phyloP scores from a whole-genome alignment of 2,329 filamentous ascomycete genomes.

The Cladosporium cucumerinum region DNA sequence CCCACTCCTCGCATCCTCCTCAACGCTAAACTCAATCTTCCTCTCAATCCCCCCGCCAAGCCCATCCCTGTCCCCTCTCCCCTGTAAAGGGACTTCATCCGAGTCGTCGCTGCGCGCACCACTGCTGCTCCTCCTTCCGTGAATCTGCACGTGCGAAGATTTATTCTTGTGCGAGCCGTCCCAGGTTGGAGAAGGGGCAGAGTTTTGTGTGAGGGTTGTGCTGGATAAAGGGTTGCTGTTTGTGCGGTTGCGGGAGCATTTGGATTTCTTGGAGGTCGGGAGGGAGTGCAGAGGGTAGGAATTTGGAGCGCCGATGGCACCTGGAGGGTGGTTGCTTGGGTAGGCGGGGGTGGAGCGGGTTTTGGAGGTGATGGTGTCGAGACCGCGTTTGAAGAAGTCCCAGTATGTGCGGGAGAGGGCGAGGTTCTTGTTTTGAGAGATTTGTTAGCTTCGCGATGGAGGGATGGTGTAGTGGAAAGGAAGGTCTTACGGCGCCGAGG shows the following conservation, averaged over 20 bases:
- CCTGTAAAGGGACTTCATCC: conserved; percentile 1
- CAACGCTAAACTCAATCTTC: conserved; percentile 13
- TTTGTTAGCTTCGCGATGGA: background rate
- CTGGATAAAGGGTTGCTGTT: background rate
- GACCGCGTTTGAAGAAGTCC: conserved; percentile 9
- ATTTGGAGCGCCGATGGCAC: background rate
- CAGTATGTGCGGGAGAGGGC: conserved; percentile 18
- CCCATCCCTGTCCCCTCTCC: background rate
- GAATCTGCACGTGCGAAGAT: background rate
- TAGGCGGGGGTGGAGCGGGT: background rate
- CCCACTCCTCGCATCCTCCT: conserved; percentile 11
- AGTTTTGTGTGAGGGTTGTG: background rate
- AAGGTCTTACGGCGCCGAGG: conserved; percentile 22
- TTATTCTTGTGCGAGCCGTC: conserved; percentile 2
- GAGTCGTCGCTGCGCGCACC: background rate
- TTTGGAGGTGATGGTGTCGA: conserved; percentile 8
- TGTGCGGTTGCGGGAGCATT: background rate
- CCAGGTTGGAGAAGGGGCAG: background rate
- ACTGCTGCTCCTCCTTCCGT: background rate
- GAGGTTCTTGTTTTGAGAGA: conserved; percentile 20
- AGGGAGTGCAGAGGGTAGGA: background rate
- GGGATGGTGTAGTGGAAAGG: background rate
- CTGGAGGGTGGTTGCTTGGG: background rate
- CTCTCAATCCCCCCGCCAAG: background rate
- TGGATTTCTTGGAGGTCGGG: background rate